A percentile compares a stretch with the other conserved stretches of the same genome.
These are phyloP conservation scores for Casuarina equisetifolia DNA, from an alignment of 306 rosid species.

Conservation along the genomic window DNA sequence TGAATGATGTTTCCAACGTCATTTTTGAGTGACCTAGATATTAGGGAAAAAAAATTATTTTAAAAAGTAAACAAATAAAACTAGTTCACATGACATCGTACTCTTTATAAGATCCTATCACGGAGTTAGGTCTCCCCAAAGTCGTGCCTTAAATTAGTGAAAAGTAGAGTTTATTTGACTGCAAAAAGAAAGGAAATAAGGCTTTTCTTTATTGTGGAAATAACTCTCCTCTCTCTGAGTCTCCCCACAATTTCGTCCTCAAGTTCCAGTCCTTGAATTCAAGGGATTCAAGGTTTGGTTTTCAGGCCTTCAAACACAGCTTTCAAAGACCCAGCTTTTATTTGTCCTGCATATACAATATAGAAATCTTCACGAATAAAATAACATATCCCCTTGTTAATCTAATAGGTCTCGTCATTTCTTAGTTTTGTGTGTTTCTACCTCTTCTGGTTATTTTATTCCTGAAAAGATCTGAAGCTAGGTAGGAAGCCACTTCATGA, in stretches of 20 bases:
- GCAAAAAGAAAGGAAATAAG: neutral
- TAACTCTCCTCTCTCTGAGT: neutral
- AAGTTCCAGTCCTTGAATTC: neutral
- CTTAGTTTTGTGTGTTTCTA: neutral
- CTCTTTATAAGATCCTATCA: too few relatives aligned
- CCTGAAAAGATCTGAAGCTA: neutral
- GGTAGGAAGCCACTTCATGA: neutral
- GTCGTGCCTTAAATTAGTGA: too few relatives aligned
- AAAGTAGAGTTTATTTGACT: neutral
- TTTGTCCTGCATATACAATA: neutral
- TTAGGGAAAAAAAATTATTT: too few relatives aligned
- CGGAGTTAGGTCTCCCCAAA: too few relatives aligned
- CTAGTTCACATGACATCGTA: too few relatives aligned
- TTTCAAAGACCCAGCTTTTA: neutral
- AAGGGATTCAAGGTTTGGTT: slow-evolving; percentile 2
- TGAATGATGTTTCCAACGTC: too few relatives aligned
- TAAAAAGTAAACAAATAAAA: too few relatives aligned
- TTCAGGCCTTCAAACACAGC: slow-evolving; percentile 19
- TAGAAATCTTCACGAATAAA: slow-evolving; percentile 2
- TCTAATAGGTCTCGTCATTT: neutral
- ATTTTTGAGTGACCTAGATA: too few relatives aligned
- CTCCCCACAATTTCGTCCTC: neutral
- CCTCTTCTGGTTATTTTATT: neutral
- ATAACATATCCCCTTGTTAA: neutral
- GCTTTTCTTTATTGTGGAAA: neutral